Conservation (phyloP, 805 yeast genomes). For the Metschnikowia sp. region DNA sequence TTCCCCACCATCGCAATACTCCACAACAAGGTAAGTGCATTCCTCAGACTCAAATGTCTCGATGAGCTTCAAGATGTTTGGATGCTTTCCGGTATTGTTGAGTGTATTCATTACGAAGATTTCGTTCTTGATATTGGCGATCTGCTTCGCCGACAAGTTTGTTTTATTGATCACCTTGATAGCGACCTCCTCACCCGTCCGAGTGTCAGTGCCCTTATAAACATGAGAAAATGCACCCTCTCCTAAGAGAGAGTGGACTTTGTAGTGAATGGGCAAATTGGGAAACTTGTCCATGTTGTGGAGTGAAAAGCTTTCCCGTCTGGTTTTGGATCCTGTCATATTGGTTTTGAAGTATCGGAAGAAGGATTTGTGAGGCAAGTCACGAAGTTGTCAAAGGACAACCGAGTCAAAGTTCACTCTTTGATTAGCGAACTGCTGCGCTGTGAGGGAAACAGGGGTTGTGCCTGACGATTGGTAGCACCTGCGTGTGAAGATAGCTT, state of each 20-base stretch:
- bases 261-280: slow-evolving; percentile 37
- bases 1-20: slow-evolving; percentile 75
- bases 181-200: slow-evolving; percentile 44
- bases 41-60: slow-evolving; percentile 62
- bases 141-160: slow-evolving; percentile 59
- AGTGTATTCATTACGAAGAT: slow-evolving; percentile 70
- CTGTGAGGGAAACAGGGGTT: no score
- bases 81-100: slow-evolving; percentile 39
- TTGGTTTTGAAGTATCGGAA: no score
- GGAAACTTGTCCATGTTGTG: slow-evolving; percentile 26
- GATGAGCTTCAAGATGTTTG: slow-evolving; percentile 60
- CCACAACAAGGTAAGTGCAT: slow-evolving; percentile 68
- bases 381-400: no score
- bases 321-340: not conserved
- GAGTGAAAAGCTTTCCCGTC: not conserved
- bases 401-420: no score
- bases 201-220: slow-evolving; percentile 50
- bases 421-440: no score
- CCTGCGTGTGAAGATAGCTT: no score
- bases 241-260: slow-evolving; percentile 54
- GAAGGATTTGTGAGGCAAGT: no score
- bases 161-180: slow-evolving; percentile 64
- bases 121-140: slow-evolving; percentile 74
- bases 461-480: no score
- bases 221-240: slow-evolving; percentile 84